Conservation (phyloP, 2,329 filamentous ascomycete genomes). For the Septoria petroselini region DNA sequence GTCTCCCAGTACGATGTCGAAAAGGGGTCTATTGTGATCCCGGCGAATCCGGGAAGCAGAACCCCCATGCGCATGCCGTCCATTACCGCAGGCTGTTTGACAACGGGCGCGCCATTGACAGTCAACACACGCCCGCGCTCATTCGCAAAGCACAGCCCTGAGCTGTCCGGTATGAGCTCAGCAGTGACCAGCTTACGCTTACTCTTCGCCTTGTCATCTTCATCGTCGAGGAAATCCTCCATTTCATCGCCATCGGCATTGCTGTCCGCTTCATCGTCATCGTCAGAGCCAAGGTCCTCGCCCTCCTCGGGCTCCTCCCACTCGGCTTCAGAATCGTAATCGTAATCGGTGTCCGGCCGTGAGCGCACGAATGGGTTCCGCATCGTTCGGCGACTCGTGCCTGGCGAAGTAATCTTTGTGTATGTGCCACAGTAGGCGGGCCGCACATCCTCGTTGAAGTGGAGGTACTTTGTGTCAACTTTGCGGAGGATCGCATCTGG, state of each 20-base stretch:
- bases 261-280: slow-evolving; percentile 66
- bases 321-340: slow-evolving; percentile 82
- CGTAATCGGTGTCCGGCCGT: slow-evolving; percentile 68
- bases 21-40: slow-evolving; percentile 75
- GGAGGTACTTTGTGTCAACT: slow-evolving; percentile 62
- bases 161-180: slow-evolving; percentile 71
- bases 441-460: slow-evolving; percentile 61
- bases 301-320: slow-evolving; percentile 73
- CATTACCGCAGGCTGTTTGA: slow-evolving; percentile 36
- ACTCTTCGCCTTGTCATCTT: slow-evolving; percentile 62
- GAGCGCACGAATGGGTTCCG: slow-evolving; percentile 54
- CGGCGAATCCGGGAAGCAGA: slow-evolving; percentile 31
- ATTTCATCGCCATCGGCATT: slow-evolving; percentile 79
- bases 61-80: slow-evolving; percentile 33
- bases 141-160: slow-evolving; percentile 81
- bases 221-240: slow-evolving; percentile 86
- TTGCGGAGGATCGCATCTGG: slow-evolving; percentile 29
- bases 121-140: slow-evolving; percentile 46
- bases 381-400: slow-evolving; percentile 48
- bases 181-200: slow-evolving; percentile 59
- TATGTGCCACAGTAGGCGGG: slow-evolving; percentile 70
- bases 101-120: slow-evolving; percentile 45
- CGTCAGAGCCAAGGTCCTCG: slow-evolving; percentile 63
- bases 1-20: slow-evolving; percentile 73
- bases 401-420: slow-evolving; percentile 55